Evolutionary conservation across 1,284 basidiomycete species (phyloP).

Genomic region (Fomitiporia mediterranea): DNA sequence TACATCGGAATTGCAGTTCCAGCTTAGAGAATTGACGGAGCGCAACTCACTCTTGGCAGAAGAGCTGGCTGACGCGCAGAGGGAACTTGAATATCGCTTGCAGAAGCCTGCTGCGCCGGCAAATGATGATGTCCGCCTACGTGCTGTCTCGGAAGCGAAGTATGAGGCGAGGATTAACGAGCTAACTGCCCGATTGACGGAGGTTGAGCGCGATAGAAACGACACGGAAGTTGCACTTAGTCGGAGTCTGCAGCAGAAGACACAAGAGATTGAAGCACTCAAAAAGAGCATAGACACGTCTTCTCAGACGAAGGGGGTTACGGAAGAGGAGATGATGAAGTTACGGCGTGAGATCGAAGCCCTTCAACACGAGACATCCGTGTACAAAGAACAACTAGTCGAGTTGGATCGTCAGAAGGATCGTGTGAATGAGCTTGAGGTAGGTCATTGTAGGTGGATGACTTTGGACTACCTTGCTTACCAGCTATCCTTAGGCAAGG

Average conservation of each 20-base stretch:
- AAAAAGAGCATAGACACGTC: conserved; percentile 54
- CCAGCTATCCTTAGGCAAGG: conserved; percentile 34
- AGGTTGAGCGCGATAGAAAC: conserved; percentile 66
- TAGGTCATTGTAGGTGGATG: conserved; percentile 28
- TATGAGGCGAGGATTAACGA: conserved; percentile 74
- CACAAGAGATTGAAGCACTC: conserved; percentile 73
- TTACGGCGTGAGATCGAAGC: conserved; percentile 53
- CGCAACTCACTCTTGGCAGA: conserved; percentile 66
- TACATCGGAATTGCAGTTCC: conserved; percentile 80
- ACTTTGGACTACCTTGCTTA: background rate
- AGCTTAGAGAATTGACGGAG: conserved; percentile 75
- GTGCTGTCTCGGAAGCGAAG: conserved; percentile 73
- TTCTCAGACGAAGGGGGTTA: conserved; percentile 50
- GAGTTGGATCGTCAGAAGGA: conserved; percentile 47
- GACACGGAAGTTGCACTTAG: conserved; percentile 86
- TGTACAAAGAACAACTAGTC: conserved; percentile 41
- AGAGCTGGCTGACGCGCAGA: conserved; percentile 61
- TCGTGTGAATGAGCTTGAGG: conserved; percentile 54
- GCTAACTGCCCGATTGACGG: conserved; percentile 51
- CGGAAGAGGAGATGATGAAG: conserved; percentile 50
- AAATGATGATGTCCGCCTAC: conserved; percentile 69
- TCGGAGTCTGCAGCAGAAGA: conserved; percentile 68
- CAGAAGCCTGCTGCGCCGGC: conserved; percentile 48
- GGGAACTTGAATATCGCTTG: conserved; percentile 47
- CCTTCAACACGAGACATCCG: conserved; percentile 45